Evolutionary conservation across 2,329 filamentous ascomycete species (phyloP), one percentile per base, ranked within the genome.

Genomic region (Aspergillus sp.): DNA sequence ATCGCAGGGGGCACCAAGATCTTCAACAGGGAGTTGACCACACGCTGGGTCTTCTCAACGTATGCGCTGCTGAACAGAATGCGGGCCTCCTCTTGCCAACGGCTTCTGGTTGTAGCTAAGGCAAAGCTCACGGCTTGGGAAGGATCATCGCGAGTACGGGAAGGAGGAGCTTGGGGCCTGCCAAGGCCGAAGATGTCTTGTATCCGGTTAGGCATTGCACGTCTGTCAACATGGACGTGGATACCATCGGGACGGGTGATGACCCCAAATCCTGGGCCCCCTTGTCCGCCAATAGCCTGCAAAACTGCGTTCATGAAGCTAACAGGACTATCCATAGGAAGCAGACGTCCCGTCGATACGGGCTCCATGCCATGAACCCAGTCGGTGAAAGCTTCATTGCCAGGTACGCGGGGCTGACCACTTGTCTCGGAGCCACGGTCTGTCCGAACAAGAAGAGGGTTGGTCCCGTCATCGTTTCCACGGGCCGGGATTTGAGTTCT

Each of bases 21-120:
- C 48, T 86, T 88, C 42, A 92, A 81, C 25, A 99, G 84, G 2
- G 86, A 84, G 66, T 86, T 88, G 64, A 88, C 78, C 15, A 96
- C 82, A 56, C 86, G 85, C 62, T 85, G 82, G 2, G 88, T 84
- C 71, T 90, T 90, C 52, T 96, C 92, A 3, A 85, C 73, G 55
- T 88, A 84, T 52, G 79, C 82, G 21, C 81, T 77, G 25, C 90
- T 90, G 75, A 95, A 98, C 0, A 98, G 83, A 74, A 99, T 88
- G 64, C 89, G 88, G 8, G 92, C 89, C 75, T 98, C 96, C 71
- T 97, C 92, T 71, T 90, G 86, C 89, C 96, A 99, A 62, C 95
- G 88, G 56, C 84, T 83, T 58, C 84, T 81, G 1, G 95, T 98
- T 8, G 86, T 82, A 39, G 87, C 85, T 8, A 91, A 83, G 19